These are phyloP conservation scores for Fusarium dlaminii DNA, from an alignment of 2,329 filamentous ascomycete genomes.

Conservation along the genomic window DNA sequence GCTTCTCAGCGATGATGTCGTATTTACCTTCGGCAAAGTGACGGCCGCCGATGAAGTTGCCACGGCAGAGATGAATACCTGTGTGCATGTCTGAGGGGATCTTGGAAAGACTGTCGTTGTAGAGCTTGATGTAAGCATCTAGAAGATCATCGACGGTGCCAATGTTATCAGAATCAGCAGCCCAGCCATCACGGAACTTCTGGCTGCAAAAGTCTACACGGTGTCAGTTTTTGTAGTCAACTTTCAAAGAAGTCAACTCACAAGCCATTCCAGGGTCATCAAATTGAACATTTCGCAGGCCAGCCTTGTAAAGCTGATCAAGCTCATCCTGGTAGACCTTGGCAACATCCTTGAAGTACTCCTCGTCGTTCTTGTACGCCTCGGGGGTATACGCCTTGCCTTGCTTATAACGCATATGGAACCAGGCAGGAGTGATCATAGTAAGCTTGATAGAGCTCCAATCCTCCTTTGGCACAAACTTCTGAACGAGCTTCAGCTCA, in stretches of 20 bases:
- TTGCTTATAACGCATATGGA: slow-evolving; percentile 44
- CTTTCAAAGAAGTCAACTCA: slow-evolving; percentile 48
- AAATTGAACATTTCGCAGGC: slow-evolving; percentile 72
- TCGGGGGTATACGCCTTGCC: slow-evolving; percentile 42
- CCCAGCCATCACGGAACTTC: slow-evolving; percentile 76
- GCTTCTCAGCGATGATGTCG: slow-evolving; percentile 72
- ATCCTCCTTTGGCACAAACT: slow-evolving; percentile 55
- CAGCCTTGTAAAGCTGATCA: slow-evolving; percentile 68
- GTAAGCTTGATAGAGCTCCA: slow-evolving; percentile 64
- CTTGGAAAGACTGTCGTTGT: slow-evolving; percentile 75
- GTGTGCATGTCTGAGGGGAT: slow-evolving; percentile 76
- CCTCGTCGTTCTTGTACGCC: slow-evolving; percentile 46
- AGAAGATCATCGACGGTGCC: slow-evolving; percentile 75
- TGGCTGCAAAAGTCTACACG: slow-evolving; percentile 75
- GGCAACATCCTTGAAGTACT: slow-evolving; percentile 73
- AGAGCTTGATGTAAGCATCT: slow-evolving; percentile 78
- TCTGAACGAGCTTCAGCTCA: slow-evolving; percentile 60
- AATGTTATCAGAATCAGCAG: slow-evolving; percentile 72
- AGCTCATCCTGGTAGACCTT: slow-evolving; percentile 73
- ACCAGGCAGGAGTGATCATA: slow-evolving; percentile 61
- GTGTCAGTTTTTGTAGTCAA: not conserved
- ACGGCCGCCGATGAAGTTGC: slow-evolving; percentile 72
- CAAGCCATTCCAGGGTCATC: slow-evolving; percentile 75
- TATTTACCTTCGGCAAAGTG: slow-evolving; percentile 75
- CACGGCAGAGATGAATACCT: slow-evolving; percentile 78